Conservation (phyloP, 1,284 basidiomycete species). For the Cutaneotrichosporon mucoides region DNA sequence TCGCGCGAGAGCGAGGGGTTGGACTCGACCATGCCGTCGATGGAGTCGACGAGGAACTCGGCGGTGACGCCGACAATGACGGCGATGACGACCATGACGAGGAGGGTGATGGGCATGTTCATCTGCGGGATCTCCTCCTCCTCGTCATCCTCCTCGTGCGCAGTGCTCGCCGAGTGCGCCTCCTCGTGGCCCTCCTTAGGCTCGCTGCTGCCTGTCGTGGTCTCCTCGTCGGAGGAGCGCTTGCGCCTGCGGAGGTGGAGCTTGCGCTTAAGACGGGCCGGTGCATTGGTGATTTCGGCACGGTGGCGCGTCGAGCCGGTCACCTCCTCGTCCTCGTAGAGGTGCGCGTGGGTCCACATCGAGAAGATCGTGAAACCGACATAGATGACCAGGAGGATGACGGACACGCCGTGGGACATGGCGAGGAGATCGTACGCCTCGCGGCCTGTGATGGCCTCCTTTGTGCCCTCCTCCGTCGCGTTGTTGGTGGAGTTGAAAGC, state of each 20-base stretch:
- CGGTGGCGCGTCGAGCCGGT: not conserved
- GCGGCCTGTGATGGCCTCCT: not conserved
- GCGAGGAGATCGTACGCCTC: slow-evolving; percentile 58
- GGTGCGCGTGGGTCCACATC: slow-evolving; percentile 71
- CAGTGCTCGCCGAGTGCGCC: no score
- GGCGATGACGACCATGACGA: slow-evolving; percentile 38
- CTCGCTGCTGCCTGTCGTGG: not conserved
- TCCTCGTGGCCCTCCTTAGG: not conserved
- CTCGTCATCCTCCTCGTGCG: slow-evolving; percentile 25
- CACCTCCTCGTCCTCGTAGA: slow-evolving; percentile 55
- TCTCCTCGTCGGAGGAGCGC: not conserved
- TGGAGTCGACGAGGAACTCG: slow-evolving; percentile 56
- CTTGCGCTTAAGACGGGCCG: not conserved
- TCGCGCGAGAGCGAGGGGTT: slow-evolving; percentile 58
- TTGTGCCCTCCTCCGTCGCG: slow-evolving; percentile 5
- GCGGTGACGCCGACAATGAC: slow-evolving; percentile 62
- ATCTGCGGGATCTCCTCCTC: slow-evolving; percentile 50
- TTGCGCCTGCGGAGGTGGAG: no score
- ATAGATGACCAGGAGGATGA: slow-evolving; percentile 72
- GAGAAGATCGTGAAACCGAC: slow-evolving; percentile 74
- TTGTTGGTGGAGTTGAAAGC: slow-evolving; percentile 38
- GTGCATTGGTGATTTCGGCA: not conserved
- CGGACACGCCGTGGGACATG: slow-evolving; percentile 74
- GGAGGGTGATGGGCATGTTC: slow-evolving; percentile 53
- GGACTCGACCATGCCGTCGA: slow-evolving; percentile 43